Evolutionary conservation across 805 yeast species (phyloP), one percentile per base, ranked within the genome.

Genomic region (Saturnispora halmiae): DNA sequence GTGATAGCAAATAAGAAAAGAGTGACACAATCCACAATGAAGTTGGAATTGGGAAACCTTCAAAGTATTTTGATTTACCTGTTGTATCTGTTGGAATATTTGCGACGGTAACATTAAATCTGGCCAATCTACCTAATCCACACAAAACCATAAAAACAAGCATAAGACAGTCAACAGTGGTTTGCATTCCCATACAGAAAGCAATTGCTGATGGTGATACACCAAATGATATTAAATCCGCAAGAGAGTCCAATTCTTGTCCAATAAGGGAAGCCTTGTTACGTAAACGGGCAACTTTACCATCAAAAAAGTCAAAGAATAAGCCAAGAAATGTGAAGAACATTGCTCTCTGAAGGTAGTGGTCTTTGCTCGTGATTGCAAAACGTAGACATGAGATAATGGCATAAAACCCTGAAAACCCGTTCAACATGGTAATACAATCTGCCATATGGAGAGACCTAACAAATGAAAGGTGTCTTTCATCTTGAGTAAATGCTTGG

Each of bases 41-140:
- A 2, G 94, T 77, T 42, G 98, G 98, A 50, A 92, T 87, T 9
- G 98, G 98, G 40, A 92, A 73, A 3, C 98, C 98, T 66, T 92
- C 98, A 60, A 92, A 92, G 64, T 78, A 90, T 57, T 82, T 79
- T 26, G 92, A 75, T 64, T 88, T 88, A 15, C 98, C 98, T 15
- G 72, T 61, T 41, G 72, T 66, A 59, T 88, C 96, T 64, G 90
- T 90, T 38, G 98, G 97, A 43, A 92, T 74, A 46, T 85, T 83
- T 36, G 88, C 81, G 6, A 92, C 94, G 1, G 96, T 85, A 40
- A 92, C 95, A 55, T 92, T 92, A 64, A 87, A 92, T 58, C 98
- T 74, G 6, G 98, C 98, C 51, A 92, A 72, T 61, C 98, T 77
- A 13, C 95, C 80, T 52, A 92, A 71, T 0, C 97, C 97, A 64